Percentiles rank a stretch among this genome's conserved stretches.
Conservation (phyloP, 2,329 filamentous ascomycete species). For the Colletotrichum tanaceti region DNA sequence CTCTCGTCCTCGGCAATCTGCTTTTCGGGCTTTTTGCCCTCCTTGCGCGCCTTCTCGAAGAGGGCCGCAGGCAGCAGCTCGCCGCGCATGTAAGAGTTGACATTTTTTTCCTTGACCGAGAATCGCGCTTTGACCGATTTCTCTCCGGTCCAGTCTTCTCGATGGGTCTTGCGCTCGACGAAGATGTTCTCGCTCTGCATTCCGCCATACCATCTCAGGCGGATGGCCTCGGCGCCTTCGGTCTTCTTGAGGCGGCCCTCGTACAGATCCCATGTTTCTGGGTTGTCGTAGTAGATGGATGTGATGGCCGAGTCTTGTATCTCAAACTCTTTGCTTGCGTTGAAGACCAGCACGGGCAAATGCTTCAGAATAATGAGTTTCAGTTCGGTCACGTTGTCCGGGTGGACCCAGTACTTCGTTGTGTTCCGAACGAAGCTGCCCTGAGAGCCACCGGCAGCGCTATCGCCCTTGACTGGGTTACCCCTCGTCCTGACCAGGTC, state of each 20-base stretch:
- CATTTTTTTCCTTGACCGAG: conserved; percentile 94
- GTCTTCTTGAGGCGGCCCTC: conserved; percentile 96
- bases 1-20: conserved; percentile 92
- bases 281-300: conserved; percentile 98
- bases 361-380: conserved; percentile 99
- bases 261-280: conserved; percentile 93
- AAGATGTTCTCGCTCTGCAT: conserved; percentile 97
- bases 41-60: conserved; percentile 97
- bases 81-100: conserved; percentile 89
- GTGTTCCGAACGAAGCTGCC: conserved; percentile 97
- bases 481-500: conserved; percentile 93
- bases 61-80: conserved; percentile 85
- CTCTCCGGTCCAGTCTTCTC: conserved; percentile 98
- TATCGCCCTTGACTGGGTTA: conserved; percentile 92
- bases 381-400: conserved; percentile 96
- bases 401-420: conserved; percentile 99
- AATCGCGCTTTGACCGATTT: conserved; percentile 99
- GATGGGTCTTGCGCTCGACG: conserved; percentile 96
- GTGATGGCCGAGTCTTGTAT: conserved; percentile 92
- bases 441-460: conserved; percentile 88
- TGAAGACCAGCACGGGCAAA: conserved; percentile 96
- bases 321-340: conserved; percentile 96
- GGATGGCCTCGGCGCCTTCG: conserved; percentile 95
- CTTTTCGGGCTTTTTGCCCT: conserved; percentile 92
- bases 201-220: conserved; percentile 95